Base-by-base conservation (phyloP, 768 basidiomycete species). In the Infundibulicybe gibba region DNA sequence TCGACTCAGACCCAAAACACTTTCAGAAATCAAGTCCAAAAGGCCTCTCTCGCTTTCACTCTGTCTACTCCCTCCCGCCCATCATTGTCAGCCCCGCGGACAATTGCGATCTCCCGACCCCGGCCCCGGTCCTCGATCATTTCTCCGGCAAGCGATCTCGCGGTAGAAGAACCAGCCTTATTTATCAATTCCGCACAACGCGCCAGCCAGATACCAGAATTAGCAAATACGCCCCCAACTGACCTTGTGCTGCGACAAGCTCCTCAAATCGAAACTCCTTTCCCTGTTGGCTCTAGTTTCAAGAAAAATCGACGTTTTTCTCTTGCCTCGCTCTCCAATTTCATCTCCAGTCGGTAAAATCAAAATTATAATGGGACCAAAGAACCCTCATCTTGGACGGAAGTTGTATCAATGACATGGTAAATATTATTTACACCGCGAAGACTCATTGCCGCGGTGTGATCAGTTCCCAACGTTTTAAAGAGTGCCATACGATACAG, bases 11-110 rank as follows among this genome's bases (percentile, higher is more conserved):
- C 63, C 57, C 25, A 65, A 59, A 45, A 66, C 61, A 25, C 54
- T 67, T 3, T 54, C 62, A 44, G 66, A 70, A 55, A 68, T 69
- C 43, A 66, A 65, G 52, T 63, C 64, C 43, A 68, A 59, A 48
- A 63, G 67, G 34, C 64, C 65, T 31, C 59, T 70, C 39, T 70
- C 70, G 12, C 60, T 70, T 45, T 63, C 68, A 39, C 56, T 33
- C 42, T 62, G 35, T 49, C 60, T 44, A 38, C 51, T 49, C 15
- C 48, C 56, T 38, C 40, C 47, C 41, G 54, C 53, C 35, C 14
- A 6, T 19, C 35, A 14, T 50, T 57, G n/a, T 49, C 53, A 14
- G 52, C 56, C 25, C 25, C 25, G 25, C 25, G 25, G 25, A 8
- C 25, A 25, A 25, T 25, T 25, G 25, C 25, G 3, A 25, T 25